Evolutionary conservation across 2,329 filamentous ascomycete genomes (phyloP), one percentile per base, ranked within the genome.

Genomic region (Claviceps digitariae): DNA sequence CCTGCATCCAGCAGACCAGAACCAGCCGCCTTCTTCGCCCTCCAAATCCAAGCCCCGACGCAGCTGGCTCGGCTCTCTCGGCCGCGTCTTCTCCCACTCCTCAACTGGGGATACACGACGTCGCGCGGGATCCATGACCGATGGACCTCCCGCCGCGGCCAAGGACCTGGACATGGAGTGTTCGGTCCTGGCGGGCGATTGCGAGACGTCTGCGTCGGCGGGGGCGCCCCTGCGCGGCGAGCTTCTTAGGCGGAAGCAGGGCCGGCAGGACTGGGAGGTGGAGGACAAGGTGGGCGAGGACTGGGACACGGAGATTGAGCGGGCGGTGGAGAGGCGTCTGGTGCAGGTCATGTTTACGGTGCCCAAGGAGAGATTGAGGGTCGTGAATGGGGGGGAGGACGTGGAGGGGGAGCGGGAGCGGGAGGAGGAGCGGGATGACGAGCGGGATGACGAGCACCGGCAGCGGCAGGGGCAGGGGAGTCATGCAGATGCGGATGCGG

Each of bases 341-440:
- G 86, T 90, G 56, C 86, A 90, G 67, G 79, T 89, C 63, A 93
- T 95, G 80, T 97, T 95, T 67, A 96, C 91, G 0, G 89, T 96
- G 56, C 91, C 93, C 2, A 89, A 85, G 66, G 86, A 91, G 67
- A 81, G 82, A 60, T 69, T 97, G 57, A 74, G 91, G 27, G 90
- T 97, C n/a, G 91, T 96, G 21, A 97, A 97, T 66, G 84, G 80
- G 50, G 85, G 85, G 38, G 65, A 66, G n/a, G 63, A 63, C 20
- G 61, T 60, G 13, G n/a, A n/a, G n/a, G n/a, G n/a, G n/a, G n/a
- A n/a, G n/a, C n/a, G n/a, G n/a, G n/a, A n/a, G n/a, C n/a, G n/a
- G n/a, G n/a, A n/a, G n/a, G n/a, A n/a, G n/a, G n/a, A n/a, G n/a
- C n/a, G n/a, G n/a, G n/a, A n/a, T n/a, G n/a, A n/a, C n/a, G n/a